These are phyloP conservation scores for Funneliformis mosseae DNA, from an alignment of 192 early-diverging fungal genomes.

Conservation along the genomic window DNA sequence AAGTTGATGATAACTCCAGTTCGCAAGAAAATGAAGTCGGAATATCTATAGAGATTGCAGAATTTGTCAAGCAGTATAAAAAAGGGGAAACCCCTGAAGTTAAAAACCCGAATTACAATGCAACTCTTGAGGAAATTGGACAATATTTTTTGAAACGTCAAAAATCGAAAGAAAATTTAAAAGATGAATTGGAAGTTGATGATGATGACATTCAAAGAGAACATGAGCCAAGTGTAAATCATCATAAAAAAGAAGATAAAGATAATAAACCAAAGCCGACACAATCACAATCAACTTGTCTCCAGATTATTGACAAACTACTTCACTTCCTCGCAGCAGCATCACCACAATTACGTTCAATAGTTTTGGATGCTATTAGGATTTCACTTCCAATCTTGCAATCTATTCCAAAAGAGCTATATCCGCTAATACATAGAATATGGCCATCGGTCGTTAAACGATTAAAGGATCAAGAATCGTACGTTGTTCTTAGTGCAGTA, in stretches of 20 bases:
- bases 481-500: constrained; percentile 42
- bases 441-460: constrained; percentile 55
- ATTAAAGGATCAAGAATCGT: constrained; percentile 41
- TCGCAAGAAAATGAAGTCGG: constrained; percentile 22
- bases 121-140: constrained; percentile 47
- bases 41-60: constrained; percentile 37
- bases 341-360: constrained; percentile 47
- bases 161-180: constrained; percentile 32
- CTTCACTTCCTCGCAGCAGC: constrained; percentile 53
- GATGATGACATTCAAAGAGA: constrained; percentile 2
- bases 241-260: background rate
- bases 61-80: constrained; percentile 25
- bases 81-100: background rate
- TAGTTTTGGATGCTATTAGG: constrained; percentile 46
- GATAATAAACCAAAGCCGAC: constrained; percentile 31
- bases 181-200: background rate
- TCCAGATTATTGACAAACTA: constrained; percentile 52
- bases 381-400: constrained; percentile 43
- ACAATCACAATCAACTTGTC: constrained; percentile 45
- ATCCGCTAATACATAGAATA: constrained; percentile 49
- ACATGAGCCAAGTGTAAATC: background rate
- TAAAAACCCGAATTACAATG: background rate
- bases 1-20: constrained; percentile 22
- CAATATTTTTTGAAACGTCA: constrained; percentile 45
- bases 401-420: constrained; percentile 43